phyloP scores from a whole-genome alignment of 257 asterid genomes.

The Primulina eburnea region DNA sequence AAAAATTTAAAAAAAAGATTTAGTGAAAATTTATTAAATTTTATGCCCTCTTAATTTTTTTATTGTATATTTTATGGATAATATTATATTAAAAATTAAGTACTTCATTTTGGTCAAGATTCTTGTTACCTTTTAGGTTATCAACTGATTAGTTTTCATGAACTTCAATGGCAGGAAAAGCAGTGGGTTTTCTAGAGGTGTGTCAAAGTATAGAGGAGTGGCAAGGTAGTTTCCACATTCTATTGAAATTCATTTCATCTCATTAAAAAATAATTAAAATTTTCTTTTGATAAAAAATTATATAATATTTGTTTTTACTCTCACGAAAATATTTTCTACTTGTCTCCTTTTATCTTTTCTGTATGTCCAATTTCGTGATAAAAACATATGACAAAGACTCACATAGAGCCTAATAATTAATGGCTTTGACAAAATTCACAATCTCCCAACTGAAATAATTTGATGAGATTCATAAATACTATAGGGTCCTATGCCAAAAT shows the following conservation, averaged over 20 bases:
- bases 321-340: too few species aligned
- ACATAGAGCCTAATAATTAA: slow-evolving; percentile 9
- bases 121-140: neutral
- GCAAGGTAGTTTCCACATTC: slow-evolving; percentile 56
- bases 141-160: neutral
- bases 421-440: slow-evolving; percentile 11
- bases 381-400: neutral
- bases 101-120: neutral
- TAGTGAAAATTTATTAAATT: too few species aligned
- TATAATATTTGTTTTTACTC: too few species aligned
- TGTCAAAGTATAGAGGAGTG: slow-evolving; percentile 92
- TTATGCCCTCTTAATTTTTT: too few species aligned
- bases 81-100: too few species aligned
- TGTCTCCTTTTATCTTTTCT: too few species aligned
- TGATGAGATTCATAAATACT: slow-evolving; percentile 2
- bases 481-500: slow-evolving; percentile 14
- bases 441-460: slow-evolving; percentile 19
- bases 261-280: neutral
- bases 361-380: neutral
- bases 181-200: slow-evolving; percentile 97
- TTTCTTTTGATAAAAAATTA: too few species aligned
- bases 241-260: too few species aligned
- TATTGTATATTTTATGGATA: too few species aligned
- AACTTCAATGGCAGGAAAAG: slow-evolving; percentile 59
- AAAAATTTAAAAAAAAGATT: too few species aligned